These are phyloP conservation scores for Potentilla sterilis DNA, from an alignment of 306 rosid genomes.

Conservation along the genomic window DNA sequence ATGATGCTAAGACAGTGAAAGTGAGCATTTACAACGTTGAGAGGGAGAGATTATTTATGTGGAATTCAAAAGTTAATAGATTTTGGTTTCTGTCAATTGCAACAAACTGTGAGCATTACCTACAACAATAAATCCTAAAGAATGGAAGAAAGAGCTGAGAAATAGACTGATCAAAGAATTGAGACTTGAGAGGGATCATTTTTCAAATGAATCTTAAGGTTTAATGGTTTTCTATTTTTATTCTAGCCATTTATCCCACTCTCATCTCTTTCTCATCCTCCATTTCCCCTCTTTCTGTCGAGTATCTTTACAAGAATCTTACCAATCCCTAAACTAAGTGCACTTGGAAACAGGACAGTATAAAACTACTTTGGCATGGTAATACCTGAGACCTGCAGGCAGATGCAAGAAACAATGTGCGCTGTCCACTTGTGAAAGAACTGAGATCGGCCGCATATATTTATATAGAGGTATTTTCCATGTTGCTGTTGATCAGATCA, in stretches of 20 bases:
- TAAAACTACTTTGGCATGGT: not conserved
- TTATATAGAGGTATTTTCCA: slow-evolving; percentile 25
- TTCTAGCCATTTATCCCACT: not conserved
- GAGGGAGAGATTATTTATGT: not conserved
- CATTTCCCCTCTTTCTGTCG: not conserved
- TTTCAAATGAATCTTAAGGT: not conserved
- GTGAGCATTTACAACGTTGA: not conserved
- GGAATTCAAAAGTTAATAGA: not conserved
- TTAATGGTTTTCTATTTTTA: not conserved
- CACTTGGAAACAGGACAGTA: not conserved
- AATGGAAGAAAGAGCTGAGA: not conserved
- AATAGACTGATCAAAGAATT: not conserved
- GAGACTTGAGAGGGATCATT: not conserved
- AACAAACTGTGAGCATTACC: not conserved
- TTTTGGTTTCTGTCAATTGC: not conserved
- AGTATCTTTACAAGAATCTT: not conserved
- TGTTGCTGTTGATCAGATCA: slow-evolving; percentile 31
- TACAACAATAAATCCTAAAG: slow-evolving; percentile 1
- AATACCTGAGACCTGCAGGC: not conserved
- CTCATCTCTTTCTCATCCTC: slow-evolving; percentile 1
- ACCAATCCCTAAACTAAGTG: not conserved
- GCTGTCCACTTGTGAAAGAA: slow-evolving; percentile 7
- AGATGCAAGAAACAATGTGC: not conserved
- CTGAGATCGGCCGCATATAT: slow-evolving; percentile 12
- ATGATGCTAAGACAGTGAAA: not conserved